These are phyloP conservation scores for Dictyophora rubrovolvata DNA, from an alignment of 768 basidiomycete genomes.

Conservation along the genomic window DNA sequence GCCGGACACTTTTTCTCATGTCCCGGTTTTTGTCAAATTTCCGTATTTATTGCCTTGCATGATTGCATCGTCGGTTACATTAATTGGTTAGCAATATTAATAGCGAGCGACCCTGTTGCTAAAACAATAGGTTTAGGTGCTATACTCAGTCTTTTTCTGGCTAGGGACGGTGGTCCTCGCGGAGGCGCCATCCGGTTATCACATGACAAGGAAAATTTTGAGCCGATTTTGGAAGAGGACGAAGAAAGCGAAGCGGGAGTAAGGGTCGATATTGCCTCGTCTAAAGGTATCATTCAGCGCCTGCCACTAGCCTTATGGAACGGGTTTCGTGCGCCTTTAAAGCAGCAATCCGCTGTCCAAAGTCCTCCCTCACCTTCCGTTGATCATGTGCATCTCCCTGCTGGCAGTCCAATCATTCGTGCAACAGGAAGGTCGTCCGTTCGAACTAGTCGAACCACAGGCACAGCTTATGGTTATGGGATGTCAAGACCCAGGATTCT, in stretches of 20 bases:
- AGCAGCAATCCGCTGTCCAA: slow-evolving; percentile 42
- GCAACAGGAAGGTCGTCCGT: slow-evolving; percentile 34
- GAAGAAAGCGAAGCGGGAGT: slow-evolving; percentile 34
- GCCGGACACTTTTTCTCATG: slow-evolving; percentile 59
- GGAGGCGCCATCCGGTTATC: slow-evolving; percentile 77
- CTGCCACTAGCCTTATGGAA: slow-evolving; percentile 17
- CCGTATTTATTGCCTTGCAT: slow-evolving; percentile 88
- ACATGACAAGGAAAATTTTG: slow-evolving; percentile 50
- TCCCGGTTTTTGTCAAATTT: slow-evolving; percentile 61
- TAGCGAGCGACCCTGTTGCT: background rate
- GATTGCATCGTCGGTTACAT: slow-evolving; percentile 66
- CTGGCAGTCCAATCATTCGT: slow-evolving; percentile 25
- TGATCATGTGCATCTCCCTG: slow-evolving; percentile 34
- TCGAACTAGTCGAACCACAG: slow-evolving; percentile 51
- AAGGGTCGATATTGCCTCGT: slow-evolving; percentile 50
- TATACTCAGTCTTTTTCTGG: slow-evolving; percentile 79
- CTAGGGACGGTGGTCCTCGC: slow-evolving; percentile 81
- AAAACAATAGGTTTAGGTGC: slow-evolving; percentile 46
- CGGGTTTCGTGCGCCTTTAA: slow-evolving; percentile 14
- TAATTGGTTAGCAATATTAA: slow-evolving; percentile 39
- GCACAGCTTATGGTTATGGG: slow-evolving; percentile 73
- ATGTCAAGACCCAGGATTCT: slow-evolving; percentile 44
- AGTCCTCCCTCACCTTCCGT: slow-evolving; percentile 21
- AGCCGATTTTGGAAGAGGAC: slow-evolving; percentile 14
- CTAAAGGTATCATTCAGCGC: slow-evolving; percentile 21